Base-by-base conservation (phyloP, 306 rosid genomes). In the Begonia fuchsioides region DNA sequence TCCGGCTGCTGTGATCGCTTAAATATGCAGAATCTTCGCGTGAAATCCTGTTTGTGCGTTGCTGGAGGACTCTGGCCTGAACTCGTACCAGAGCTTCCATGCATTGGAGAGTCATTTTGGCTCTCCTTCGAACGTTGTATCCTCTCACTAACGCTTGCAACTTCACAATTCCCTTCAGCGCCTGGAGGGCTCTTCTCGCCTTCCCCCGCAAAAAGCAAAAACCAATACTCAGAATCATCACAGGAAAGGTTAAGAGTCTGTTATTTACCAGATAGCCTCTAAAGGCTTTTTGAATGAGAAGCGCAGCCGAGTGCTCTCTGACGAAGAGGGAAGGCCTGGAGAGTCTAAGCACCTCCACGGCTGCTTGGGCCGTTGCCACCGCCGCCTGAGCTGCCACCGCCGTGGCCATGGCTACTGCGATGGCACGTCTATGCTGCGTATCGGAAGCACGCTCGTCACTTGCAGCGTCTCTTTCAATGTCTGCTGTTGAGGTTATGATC, bases 111-210 rank as follows among this genome's bases (percentile, higher is more conserved):
- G 80, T 73, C 50, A 51, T 54, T 39, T 73, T 60, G 44, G 80
- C 72, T 53, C 84, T 38, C 56, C 57, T 73, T 20, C 80, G 58
- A 38, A 77, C 77, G 49, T 51, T 77, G 44, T 70, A 71, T 4
- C 77, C 84, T 64, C 84, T 69, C 56, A 77, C 80, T 49, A 77
- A 58, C 8, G 84, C 80, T 47, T 77, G 84, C 54, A 77, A 61
- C 68, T 73, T 73, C 50, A 77, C 84, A 44, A 77, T 41, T 12
- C 72, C 84, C 38, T 70, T 77, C 9, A 69, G 72, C 19, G 84
- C 84, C 51, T 61, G 45, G 43, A 73, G 77, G 16, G 84, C 84
- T 64, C 75, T 77, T 54, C 80, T 58, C 4, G 80, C 84, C 84
- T 77, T 17, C 35, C 35, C 35, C 2, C 35, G 40, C 11, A 9